phyloP scores from a whole-genome alignment of 2,329 filamentous ascomycete species.

The Pseudogymnoascus verrucosus region DNA sequence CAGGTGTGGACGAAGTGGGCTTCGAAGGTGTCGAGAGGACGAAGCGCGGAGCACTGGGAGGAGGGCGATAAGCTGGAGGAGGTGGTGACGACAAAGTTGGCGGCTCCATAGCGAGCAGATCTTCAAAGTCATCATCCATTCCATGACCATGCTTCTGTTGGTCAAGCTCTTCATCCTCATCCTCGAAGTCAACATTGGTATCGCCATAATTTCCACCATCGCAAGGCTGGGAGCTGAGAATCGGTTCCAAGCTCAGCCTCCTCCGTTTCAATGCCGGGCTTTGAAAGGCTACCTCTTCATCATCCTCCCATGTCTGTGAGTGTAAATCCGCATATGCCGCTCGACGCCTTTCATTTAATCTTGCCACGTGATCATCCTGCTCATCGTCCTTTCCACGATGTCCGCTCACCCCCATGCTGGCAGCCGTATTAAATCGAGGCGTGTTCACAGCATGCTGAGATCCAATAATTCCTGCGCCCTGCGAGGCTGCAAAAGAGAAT shows the following conservation, averaged over 20 bases:
- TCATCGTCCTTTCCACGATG: background rate
- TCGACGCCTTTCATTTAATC: background rate
- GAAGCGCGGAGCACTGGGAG: constrained; percentile 25
- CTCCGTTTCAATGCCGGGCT: constrained; percentile 14
- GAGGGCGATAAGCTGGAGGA: constrained; percentile 15
- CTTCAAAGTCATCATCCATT: constrained; percentile 9
- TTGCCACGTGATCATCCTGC: background rate
- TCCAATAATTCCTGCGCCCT: constrained; percentile 10
- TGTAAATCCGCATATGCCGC: constrained; percentile 1
- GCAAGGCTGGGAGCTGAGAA: background rate
- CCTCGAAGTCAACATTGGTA: constrained; percentile 2
- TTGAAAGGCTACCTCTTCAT: background rate
- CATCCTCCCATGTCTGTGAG: background rate
- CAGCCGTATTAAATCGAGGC: background rate
- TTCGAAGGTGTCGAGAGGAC: constrained; percentile 21
- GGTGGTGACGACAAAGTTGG: constrained; percentile 23
- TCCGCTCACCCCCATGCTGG: background rate
- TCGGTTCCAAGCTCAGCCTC: constrained; percentile 21
- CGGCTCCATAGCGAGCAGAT: constrained; percentile 16
- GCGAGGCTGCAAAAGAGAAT: constrained; percentile 26
- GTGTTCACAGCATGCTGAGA: background rate
- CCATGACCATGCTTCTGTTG: background rate
- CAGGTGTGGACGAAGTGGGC: constrained; percentile 9
- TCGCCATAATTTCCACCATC: background rate
- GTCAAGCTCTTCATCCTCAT: constrained; percentile 10